phyloP scores from a whole-genome alignment of 805 yeast genomes.

The Vanderwaltozyma yarrowii region DNA sequence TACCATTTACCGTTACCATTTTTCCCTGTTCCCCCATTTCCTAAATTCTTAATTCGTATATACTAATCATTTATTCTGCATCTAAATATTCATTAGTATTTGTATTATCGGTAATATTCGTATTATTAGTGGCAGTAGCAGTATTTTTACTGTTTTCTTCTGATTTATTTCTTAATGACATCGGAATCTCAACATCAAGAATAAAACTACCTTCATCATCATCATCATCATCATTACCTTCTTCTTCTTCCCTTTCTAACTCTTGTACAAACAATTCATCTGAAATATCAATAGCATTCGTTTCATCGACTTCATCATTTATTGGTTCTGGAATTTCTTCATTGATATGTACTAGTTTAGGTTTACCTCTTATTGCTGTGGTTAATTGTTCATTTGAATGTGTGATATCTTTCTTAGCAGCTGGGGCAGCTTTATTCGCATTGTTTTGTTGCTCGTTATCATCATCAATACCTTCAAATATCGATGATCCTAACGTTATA shows the following conservation, averaged over 20 bases:
- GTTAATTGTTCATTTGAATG: conserved; percentile 27
- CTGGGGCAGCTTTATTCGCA: too few species aligned
- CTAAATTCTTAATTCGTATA: too few species aligned
- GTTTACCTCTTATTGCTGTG: conserved; percentile 70
- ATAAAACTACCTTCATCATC: conserved; percentile 24
- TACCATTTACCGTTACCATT: too few species aligned
- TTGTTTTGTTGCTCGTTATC: conserved; percentile 8
- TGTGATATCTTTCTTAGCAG: too few species aligned
- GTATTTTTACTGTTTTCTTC: too few species aligned
- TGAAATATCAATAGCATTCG: conserved; percentile 5
- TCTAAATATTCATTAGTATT: too few species aligned
- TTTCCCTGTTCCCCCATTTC: too few species aligned
- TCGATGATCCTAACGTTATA: conserved; percentile 34
- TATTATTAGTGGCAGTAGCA: too few species aligned
- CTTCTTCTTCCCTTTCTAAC: conserved; percentile 5
- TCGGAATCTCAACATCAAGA: conserved; percentile 22
- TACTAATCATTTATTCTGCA: too few species aligned
- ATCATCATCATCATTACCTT: conserved; percentile 4
- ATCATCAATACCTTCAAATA: conserved; percentile 32
- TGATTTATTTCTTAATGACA: conserved; percentile 1
- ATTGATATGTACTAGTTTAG: conserved; percentile 41
- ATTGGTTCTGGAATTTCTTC: too few species aligned
- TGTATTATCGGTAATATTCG: too few species aligned
- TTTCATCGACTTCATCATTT: not conserved
- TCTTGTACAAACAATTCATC: not conserved